Conservation (phyloP, 2,329 filamentous ascomycete species). For the Teratosphaeria destructans region DNA sequence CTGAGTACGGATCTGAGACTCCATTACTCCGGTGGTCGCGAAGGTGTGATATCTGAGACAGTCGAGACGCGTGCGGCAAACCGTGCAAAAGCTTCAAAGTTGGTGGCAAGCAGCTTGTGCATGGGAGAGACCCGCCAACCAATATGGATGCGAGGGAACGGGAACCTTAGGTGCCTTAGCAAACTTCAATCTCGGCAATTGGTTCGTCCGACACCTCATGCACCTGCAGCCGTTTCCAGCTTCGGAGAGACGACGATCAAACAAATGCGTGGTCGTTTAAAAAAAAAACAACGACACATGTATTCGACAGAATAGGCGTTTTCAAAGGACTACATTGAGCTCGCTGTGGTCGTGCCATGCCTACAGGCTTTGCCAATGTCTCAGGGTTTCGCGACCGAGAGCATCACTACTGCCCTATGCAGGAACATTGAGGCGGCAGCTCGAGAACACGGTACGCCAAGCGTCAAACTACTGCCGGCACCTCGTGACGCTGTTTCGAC, state of each 20-base stretch:
- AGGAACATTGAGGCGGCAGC: background rate
- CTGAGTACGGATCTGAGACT: slow-evolving; percentile 27
- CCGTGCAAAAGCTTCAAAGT: background rate
- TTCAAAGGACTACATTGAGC: background rate
- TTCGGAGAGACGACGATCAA: too few relatives aligned
- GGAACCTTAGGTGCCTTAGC: too few relatives aligned
- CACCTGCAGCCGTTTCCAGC: too few relatives aligned
- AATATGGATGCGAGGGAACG: background rate
- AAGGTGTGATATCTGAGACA: background rate
- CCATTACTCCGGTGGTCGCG: slow-evolving; percentile 16
- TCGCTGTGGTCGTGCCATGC: background rate
- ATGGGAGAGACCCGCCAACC: too few relatives aligned
- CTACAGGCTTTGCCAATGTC: background rate
- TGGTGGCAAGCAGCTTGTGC: background rate
- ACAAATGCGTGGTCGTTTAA: too few relatives aligned
- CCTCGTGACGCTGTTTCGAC: background rate
- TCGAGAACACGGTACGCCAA: background rate
- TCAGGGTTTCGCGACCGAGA: background rate
- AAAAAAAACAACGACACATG: too few relatives aligned
- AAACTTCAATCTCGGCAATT: background rate
- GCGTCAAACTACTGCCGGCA: background rate
- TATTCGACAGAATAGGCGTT: background rate
- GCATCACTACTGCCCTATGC: background rate
- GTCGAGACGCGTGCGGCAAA: background rate
- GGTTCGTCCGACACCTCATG: background rate